A percentile compares a stretch with the other conserved stretches of the same genome.
phyloP scores from a whole-genome alignment of 2,329 filamentous ascomycete species.

The Claviceps sp. region DNA sequence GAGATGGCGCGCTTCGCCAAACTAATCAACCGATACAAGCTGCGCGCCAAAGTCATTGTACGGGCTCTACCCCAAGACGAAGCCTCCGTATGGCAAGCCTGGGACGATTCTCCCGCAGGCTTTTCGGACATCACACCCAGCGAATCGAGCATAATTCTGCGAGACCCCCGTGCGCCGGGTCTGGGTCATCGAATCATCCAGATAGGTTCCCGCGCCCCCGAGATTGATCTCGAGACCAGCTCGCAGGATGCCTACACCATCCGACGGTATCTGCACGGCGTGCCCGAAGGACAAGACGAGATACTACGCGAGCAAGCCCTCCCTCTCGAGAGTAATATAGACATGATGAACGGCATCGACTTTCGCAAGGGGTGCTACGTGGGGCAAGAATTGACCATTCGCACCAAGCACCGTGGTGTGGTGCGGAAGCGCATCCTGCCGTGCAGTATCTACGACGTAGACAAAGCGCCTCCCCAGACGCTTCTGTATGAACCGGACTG shows the following conservation, averaged over 20 bases:
- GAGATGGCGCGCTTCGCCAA: slow-evolving; percentile 49
- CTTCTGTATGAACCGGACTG: slow-evolving; percentile 33
- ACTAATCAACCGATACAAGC: slow-evolving; percentile 74
- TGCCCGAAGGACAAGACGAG: slow-evolving; percentile 76
- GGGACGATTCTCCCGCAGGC: slow-evolving; percentile 39
- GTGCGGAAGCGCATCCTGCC: slow-evolving; percentile 84
- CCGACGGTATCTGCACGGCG: slow-evolving; percentile 63
- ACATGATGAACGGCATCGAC: slow-evolving; percentile 73
- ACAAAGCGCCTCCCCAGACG: slow-evolving; percentile 21
- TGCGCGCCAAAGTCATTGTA: slow-evolving; percentile 66
- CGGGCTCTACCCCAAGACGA: slow-evolving; percentile 53
- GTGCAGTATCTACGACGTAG: slow-evolving; percentile 52
- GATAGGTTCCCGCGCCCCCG: slow-evolving; percentile 16
- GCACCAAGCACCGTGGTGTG: slow-evolving; percentile 87
- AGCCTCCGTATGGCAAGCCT: slow-evolving; percentile 57
- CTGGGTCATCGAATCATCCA: slow-evolving; percentile 40
- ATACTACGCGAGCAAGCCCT: slow-evolving; percentile 58
- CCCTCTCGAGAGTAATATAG: slow-evolving; percentile 81
- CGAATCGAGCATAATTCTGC: slow-evolving; percentile 22
- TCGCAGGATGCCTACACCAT: slow-evolving; percentile 54
- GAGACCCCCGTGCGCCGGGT: slow-evolving; percentile 40
- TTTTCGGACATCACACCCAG: background rate
- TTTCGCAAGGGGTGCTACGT: slow-evolving; percentile 96
- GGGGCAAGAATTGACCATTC: slow-evolving; percentile 90
- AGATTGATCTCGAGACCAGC: slow-evolving; percentile 31